These are phyloP conservation scores for Marchantia paleacea DNA, from an alignment of 225 moss, liverwort and hornwort genomes.

Conservation along the genomic window DNA sequence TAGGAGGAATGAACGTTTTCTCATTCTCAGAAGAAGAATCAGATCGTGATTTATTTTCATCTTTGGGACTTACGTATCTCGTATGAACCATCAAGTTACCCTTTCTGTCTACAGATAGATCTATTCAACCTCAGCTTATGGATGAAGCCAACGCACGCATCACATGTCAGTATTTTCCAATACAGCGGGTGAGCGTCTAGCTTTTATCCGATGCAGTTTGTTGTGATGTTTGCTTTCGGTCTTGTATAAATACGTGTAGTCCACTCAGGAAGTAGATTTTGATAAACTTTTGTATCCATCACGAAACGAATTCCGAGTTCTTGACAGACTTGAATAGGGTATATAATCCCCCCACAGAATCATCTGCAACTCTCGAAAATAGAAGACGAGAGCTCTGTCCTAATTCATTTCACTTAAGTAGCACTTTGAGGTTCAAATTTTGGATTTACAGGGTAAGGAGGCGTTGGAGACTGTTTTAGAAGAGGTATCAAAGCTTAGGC, in stretches of 20 bases:
- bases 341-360: background rate
- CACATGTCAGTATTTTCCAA: slow-evolving; percentile 53
- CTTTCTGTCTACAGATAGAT: slow-evolving; percentile 5
- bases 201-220: too few relatives aligned
- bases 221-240: background rate
- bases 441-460: slow-evolving; percentile 58
- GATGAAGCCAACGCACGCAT: slow-evolving; percentile 52
- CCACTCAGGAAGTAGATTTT: background rate
- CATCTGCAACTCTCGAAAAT: too few relatives aligned
- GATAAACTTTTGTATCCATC: background rate
- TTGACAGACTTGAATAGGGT: background rate
- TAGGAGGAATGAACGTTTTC: too few relatives aligned
- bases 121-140: background rate
- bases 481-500: slow-evolving; percentile 28
- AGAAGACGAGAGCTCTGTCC: too few relatives aligned
- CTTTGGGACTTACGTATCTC: too few relatives aligned
- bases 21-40: too few relatives aligned
- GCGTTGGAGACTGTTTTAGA: slow-evolving; percentile 54
- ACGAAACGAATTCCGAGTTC: background rate
- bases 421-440: background rate
- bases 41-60: too few relatives aligned
- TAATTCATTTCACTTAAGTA: too few relatives aligned
- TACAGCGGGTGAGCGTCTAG: slow-evolving; percentile 32
- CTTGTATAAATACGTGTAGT: background rate
- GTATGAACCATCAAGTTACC: too few relatives aligned